Percentiles rank a stretch among this genome's conserved stretches.
phyloP scores from a whole-genome alignment of 2,329 filamentous ascomycete genomes.

The Coleophoma crateriformis region DNA sequence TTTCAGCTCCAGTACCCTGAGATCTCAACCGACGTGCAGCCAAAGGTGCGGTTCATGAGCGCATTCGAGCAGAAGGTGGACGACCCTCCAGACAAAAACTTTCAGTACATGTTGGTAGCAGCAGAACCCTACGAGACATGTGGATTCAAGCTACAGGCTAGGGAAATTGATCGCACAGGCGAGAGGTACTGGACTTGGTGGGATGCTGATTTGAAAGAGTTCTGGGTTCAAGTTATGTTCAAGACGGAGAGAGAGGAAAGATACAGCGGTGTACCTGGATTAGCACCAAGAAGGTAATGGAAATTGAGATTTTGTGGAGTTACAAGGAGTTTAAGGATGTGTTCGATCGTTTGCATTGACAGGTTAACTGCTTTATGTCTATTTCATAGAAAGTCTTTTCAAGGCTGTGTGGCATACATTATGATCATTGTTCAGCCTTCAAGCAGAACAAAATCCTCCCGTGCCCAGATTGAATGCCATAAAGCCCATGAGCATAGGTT shows the following conservation, averaged over 20 bases:
- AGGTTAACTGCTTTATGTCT: not conserved
- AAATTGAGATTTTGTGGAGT: conserved; percentile 2
- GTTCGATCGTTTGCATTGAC: not conserved
- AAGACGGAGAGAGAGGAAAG: conserved; percentile 97
- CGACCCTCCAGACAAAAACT: conserved; percentile 84
- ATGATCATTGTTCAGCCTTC: not conserved
- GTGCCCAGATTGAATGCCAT: not conserved
- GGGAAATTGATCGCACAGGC: conserved; percentile 86
- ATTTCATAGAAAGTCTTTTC: not conserved
- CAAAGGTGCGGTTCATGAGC: conserved; percentile 94
- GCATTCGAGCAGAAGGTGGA: conserved; percentile 95
- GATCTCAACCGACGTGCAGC: conserved; percentile 68
- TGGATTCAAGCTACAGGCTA: conserved; percentile 89
- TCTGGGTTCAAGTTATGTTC: conserved; percentile 96
- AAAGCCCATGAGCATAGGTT: not conserved
- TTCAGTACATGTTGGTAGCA: conserved; percentile 90
- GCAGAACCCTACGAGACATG: conserved; percentile 98
- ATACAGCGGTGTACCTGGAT: conserved; percentile 61
- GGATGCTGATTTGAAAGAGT: conserved; percentile 93
- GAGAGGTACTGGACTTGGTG: conserved; percentile 92
- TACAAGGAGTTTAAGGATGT: conserved; percentile 4
- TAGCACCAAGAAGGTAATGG: conserved; percentile 31
- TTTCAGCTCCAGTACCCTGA: conserved; percentile 97
- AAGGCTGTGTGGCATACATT: not conserved
- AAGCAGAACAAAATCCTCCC: not conserved